phyloP scores from a whole-genome alignment of 768 basidiomycete genomes.

The Russula compacta region DNA sequence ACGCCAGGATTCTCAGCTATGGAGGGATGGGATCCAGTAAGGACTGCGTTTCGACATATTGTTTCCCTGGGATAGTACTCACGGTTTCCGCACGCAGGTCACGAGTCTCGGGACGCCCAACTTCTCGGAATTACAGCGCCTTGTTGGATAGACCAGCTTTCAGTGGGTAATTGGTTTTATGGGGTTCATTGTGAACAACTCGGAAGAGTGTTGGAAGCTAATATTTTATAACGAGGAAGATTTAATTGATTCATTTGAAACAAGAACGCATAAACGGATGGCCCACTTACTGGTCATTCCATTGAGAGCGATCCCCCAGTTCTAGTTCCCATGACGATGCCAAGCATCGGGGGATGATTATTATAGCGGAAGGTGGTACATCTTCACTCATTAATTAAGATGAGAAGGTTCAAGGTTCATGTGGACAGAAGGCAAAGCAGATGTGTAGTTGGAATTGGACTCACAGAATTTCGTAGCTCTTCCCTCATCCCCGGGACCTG shows the following conservation, averaged over 20 bases:
- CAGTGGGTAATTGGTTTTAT: neutral
- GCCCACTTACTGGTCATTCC: too few species aligned
- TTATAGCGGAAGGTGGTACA: too few species aligned
- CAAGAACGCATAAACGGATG: too few species aligned
- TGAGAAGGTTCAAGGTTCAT: neutral
- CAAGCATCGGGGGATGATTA: too few species aligned
- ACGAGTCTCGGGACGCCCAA: slow-evolving; percentile 28
- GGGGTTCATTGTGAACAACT: neutral
- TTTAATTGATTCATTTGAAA: too few species aligned
- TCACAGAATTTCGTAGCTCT: neutral
- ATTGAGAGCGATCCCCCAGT: too few species aligned
- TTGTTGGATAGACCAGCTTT: slow-evolving; percentile 17
- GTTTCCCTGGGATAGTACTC: neutral
- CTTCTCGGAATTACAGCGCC: slow-evolving; percentile 24
- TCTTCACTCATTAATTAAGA: too few species aligned
- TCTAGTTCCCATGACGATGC: too few species aligned
- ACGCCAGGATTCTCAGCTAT: slow-evolving; percentile 34
- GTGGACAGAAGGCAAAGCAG: neutral
- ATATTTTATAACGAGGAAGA: too few species aligned
- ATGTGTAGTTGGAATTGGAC: neutral
- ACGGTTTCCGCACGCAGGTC: slow-evolving; percentile 3
- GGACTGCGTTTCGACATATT: neutral
- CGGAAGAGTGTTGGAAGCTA: neutral
- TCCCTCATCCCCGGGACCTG: neutral
- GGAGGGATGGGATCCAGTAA: slow-evolving; percentile 19